Percentiles rank a stretch among this genome's conserved stretches.
Conservation (phyloP, 1,284 basidiomycete species). For the Pterula multifida region DNA sequence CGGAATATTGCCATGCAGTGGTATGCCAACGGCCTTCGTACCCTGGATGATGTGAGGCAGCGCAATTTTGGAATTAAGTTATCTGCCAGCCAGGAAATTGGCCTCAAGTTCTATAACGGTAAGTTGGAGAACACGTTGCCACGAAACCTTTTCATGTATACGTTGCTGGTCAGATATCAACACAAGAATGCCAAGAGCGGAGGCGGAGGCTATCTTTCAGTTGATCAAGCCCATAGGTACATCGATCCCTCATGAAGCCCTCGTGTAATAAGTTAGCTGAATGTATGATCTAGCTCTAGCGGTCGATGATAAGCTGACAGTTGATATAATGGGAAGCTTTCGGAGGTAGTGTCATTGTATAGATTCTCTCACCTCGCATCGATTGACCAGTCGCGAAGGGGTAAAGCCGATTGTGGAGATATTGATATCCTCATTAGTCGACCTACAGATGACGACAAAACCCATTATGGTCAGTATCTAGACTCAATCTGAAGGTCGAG, state of each 20-base stretch:
- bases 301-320: constrained; percentile 60
- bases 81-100: constrained; percentile 59
- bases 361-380: constrained; percentile 5
- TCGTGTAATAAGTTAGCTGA: constrained; percentile 1
- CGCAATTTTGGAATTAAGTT: constrained; percentile 52
- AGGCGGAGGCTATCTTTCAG: constrained; percentile 65
- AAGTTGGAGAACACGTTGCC: no score
- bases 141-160: no score
- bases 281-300: constrained; percentile 35
- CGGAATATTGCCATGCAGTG: constrained; percentile 54
- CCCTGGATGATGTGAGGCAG: constrained; percentile 58
- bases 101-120: constrained; percentile 72
- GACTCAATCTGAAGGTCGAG: constrained; percentile 1
- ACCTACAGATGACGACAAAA: constrained; percentile 55
- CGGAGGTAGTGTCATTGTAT: constrained; percentile 36
- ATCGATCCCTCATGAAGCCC: constrained; percentile 7
- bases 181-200: constrained; percentile 71
- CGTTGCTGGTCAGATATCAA: constrained; percentile 44
- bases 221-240: constrained; percentile 58
- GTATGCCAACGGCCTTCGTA: constrained; percentile 67
- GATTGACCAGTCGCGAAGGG: constrained; percentile 41
- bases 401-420: constrained; percentile 72
- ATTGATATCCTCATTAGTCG: constrained; percentile 85
- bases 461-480: constrained; percentile 44
- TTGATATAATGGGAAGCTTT: constrained; percentile 88